Evolutionary conservation across 2,329 filamentous ascomycete species (phyloP).

Genomic region (Ceratocystis smalleyi): DNA sequence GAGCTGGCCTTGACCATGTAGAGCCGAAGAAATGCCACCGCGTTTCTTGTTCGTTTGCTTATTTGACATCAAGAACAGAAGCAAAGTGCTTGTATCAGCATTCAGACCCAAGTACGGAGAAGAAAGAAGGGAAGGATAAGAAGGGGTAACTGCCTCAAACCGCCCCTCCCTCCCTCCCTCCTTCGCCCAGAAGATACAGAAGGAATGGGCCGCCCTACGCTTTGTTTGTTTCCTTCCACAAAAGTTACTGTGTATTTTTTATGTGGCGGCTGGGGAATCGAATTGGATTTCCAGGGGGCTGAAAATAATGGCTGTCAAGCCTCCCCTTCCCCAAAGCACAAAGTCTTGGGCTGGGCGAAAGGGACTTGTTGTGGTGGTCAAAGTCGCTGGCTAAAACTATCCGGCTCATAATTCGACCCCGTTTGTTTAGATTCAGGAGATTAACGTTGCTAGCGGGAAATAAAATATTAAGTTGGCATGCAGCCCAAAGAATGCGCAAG

Average conservation of each 20-base stretch:
- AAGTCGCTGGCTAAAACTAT: too few relatives aligned
- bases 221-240: not conserved
- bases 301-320: not conserved
- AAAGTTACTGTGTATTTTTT: not conserved
- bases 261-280: slow-evolving; percentile 10
- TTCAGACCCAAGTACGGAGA: not conserved
- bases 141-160: not conserved
- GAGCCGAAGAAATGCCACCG: not conserved
- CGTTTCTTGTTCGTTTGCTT: not conserved
- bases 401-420: not conserved
- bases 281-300: slow-evolving; percentile 12
- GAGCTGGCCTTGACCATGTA: not conserved
- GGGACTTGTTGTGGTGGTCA: too few relatives aligned
- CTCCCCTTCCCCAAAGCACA: not conserved
- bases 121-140: not conserved
- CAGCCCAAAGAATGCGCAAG: not conserved
- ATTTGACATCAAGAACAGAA: not conserved
- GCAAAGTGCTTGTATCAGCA: not conserved
- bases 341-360: not conserved
- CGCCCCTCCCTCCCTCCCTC: not conserved
- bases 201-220: not conserved
- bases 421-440: slow-evolving; percentile 8
- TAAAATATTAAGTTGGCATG: not conserved
- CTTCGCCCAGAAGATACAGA: not conserved
- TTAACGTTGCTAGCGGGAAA: not conserved